Percentiles rank a stretch among this genome's conserved stretches.
These are phyloP conservation scores for Blastomyces emzantsi DNA, from an alignment of 2,329 filamentous ascomycete genomes.

Conservation along the genomic window DNA sequence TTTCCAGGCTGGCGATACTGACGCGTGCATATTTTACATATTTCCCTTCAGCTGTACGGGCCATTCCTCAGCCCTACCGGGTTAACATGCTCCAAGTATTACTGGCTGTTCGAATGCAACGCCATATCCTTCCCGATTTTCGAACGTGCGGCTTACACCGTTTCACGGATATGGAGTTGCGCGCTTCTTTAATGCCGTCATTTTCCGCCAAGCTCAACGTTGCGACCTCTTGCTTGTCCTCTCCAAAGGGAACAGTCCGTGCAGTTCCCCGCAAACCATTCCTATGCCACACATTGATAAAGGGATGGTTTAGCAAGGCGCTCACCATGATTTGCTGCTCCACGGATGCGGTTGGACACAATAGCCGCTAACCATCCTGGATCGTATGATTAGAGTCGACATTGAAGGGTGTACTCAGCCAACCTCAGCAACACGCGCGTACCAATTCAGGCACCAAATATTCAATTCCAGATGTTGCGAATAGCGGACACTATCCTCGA, in stretches of 20 bases:
- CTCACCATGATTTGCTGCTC: neutral
- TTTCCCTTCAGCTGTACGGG: neutral
- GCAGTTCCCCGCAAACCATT: neutral
- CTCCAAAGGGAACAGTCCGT: neutral
- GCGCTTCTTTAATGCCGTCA: neutral
- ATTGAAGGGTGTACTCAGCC: too few relatives aligned
- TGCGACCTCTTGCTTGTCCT: slow-evolving; percentile 14
- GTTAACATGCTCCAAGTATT: neutral
- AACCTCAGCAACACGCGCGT: neutral
- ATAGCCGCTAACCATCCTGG: neutral
- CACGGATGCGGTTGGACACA: neutral
- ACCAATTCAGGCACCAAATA: too few relatives aligned
- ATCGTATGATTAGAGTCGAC: neutral
- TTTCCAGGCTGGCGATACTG: neutral
- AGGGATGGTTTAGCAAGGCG: neutral
- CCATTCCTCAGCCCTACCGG: too few relatives aligned
- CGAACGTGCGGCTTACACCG: neutral
- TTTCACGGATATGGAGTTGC: neutral
- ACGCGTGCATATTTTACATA: neutral
- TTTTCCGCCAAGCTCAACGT: slow-evolving; percentile 8
- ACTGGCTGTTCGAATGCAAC: neutral
- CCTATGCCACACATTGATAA: neutral
- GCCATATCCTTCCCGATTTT: neutral
- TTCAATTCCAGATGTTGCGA: too few relatives aligned
- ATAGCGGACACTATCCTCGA: too few relatives aligned